These are phyloP conservation scores for Agapanthus africanus DNA, from an alignment of 106 monocot species.

Conservation along the genomic window DNA sequence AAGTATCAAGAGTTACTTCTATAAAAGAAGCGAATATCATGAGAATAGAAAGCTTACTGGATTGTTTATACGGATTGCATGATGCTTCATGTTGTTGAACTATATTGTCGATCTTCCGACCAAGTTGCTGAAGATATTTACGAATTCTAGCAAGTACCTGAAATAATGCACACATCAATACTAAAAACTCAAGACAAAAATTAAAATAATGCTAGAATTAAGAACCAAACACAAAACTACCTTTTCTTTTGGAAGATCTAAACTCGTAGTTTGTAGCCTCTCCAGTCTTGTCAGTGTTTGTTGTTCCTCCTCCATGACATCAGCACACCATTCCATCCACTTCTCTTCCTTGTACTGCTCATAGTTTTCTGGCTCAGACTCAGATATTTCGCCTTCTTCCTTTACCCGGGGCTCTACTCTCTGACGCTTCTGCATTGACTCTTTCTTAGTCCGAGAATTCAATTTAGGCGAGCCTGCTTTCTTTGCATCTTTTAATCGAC, in stretches of 20 bases:
- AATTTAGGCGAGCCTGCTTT: slow-evolving; percentile 24
- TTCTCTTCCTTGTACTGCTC: slow-evolving; percentile 90
- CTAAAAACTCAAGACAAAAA: too few species aligned
- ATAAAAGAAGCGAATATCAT: not conserved
- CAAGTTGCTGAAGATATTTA: slow-evolving; percentile 85
- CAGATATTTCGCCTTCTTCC: slow-evolving; percentile 97
- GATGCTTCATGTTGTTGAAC: slow-evolving; percentile 70
- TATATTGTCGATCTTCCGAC: slow-evolving; percentile 77
- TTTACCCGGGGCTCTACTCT: slow-evolving; percentile 56
- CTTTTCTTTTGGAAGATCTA: slow-evolving; percentile 96
- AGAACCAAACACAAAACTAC: slow-evolving; percentile 35
- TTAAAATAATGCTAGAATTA: too few species aligned
- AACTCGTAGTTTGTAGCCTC: slow-evolving; percentile 87
- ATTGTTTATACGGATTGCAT: slow-evolving; percentile 41
- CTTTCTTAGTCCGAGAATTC: slow-evolving; percentile 35
- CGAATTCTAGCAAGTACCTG: slow-evolving; percentile 91
- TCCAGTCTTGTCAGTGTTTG: slow-evolving; percentile 78
- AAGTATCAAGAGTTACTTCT: too few species aligned
- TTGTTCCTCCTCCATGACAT: slow-evolving; percentile 82
- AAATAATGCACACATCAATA: slow-evolving; percentile 10
- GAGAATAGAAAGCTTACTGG: slow-evolving; percentile 48
- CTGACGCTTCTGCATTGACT: slow-evolving; percentile 24
- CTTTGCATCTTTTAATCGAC: slow-evolving; percentile 32
- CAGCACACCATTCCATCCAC: slow-evolving; percentile 98
- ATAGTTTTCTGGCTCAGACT: slow-evolving; percentile 52